These are phyloP conservation scores for Xerocomus nothofagi DNA, from an alignment of 1,284 basidiomycete species.

Conservation along the genomic window DNA sequence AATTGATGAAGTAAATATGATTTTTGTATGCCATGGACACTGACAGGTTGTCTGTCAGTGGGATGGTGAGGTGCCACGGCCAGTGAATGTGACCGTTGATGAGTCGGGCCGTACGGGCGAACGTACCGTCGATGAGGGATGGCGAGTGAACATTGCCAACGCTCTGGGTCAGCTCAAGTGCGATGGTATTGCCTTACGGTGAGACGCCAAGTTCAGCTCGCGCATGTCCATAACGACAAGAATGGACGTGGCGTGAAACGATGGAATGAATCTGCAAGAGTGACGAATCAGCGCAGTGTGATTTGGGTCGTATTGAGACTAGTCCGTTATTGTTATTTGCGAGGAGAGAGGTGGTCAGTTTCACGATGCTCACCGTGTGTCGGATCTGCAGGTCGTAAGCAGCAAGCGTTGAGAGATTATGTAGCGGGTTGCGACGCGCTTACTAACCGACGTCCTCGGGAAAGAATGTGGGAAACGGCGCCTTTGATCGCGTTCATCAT, in stretches of 20 bases:
- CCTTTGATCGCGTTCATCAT: conserved; percentile 18
- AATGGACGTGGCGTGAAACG: background rate
- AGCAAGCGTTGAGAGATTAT: too few relatives aligned
- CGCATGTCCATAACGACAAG: background rate
- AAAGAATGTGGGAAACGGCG: conserved; percentile 26
- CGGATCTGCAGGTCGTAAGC: too few relatives aligned
- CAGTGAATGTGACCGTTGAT: background rate
- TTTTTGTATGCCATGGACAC: background rate
- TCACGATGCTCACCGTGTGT: too few relatives aligned
- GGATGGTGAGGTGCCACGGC: background rate
- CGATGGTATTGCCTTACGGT: too few relatives aligned
- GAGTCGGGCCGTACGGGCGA: too few relatives aligned
- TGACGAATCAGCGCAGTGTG: too few relatives aligned
- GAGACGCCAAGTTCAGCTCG: conserved; percentile 4
- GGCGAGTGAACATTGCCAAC: conserved; percentile 5
- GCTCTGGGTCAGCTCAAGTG: background rate
- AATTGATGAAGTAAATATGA: background rate
- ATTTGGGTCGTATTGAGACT: too few relatives aligned
- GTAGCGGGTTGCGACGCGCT: conserved; percentile 9
- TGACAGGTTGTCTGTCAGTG: background rate
- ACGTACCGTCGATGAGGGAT: background rate
- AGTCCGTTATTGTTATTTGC: too few relatives aligned
- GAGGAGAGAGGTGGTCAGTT: too few relatives aligned
- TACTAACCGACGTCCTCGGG: conserved; percentile 21
- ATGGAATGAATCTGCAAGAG: too few relatives aligned